Conservation (phyloP, 192 early-diverging fungal species). For the Coemansia sp. region DNA sequence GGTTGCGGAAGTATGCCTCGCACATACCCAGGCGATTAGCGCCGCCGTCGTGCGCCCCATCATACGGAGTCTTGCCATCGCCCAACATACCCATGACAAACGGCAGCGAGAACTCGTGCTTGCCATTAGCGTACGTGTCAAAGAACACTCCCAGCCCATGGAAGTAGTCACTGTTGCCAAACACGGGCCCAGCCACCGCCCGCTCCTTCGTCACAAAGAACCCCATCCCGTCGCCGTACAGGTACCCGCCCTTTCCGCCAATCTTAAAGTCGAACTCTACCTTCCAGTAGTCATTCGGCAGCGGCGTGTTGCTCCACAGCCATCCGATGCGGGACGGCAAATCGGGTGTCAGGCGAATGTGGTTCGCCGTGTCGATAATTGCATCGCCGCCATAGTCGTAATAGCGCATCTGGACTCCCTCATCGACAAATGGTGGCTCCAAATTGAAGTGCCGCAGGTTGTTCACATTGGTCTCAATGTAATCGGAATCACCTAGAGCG, state of each 20-base stretch:
- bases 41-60: slow-evolving; percentile 81
- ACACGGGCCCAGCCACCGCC: slow-evolving; percentile 71
- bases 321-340: slow-evolving; percentile 74
- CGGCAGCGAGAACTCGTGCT: slow-evolving; percentile 71
- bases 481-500: slow-evolving; percentile 14
- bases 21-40: slow-evolving; percentile 64
- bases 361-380: slow-evolving; percentile 80
- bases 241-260: slow-evolving; percentile 64
- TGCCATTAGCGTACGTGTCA: slow-evolving; percentile 90
- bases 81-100: slow-evolving; percentile 92
- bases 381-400: slow-evolving; percentile 96
- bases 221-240: slow-evolving; percentile 96
- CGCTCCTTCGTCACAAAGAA: slow-evolving; percentile 88
- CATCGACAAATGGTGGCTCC: slow-evolving; percentile 56
- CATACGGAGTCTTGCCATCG: slow-evolving; percentile 86
- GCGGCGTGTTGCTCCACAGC: slow-evolving; percentile 63
- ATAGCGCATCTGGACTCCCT: slow-evolving; percentile 79
- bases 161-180: slow-evolving; percentile 86
- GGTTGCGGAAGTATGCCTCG: slow-evolving; percentile 76
- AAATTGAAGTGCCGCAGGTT: slow-evolving; percentile 36
- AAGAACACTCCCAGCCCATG: slow-evolving; percentile 93
- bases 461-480: slow-evolving; percentile 40
- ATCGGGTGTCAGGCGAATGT: slow-evolving; percentile 86
- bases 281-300: slow-evolving; percentile 55
- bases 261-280: slow-evolving; percentile 95